Evolutionary conservation across 2,329 filamentous ascomycete species (phyloP), one percentile per base, ranked within the genome.

Genomic region (Monilinia polystroma): DNA sequence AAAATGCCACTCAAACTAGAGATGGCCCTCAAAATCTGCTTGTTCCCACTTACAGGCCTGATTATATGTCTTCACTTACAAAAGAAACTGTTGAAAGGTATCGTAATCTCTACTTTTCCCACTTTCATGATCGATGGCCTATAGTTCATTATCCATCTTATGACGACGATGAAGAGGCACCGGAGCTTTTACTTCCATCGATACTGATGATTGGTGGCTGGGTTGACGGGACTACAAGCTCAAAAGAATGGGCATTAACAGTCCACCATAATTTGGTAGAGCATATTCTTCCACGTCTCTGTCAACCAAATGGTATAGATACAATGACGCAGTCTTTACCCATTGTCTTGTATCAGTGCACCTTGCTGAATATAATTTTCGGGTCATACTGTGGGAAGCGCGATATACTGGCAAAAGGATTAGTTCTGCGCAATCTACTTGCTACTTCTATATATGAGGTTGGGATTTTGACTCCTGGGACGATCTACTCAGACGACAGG

Each of bases 121-220:
- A 74, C 0, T 80, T 81, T 41, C 80, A 82, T 66, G 74, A 79
- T 38, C 75, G 75, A 0, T 82, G 80, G 75, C 78, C 81, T 7
- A 71, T 81, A 2, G 70, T 82, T 4, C 79, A 81, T 68, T 74
- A 72, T 0, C 79, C 80, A 0, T 71, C 75, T 0, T 78, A 77
- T 60, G 75, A 74, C 49, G 74, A 70, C 32, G 74, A 38, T 23
- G 54, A 38, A 29, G 73, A 67, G 18, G 74, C 74, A 29, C 72
- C 77, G 2, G 63, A 75, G 2, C 26, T 72, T 4, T 23, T 78
- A 3, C 63, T 74, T 0, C 72, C 71, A 0, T 76, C 78, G 0
- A 74, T 80, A 14, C 72, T 75, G 18, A 79, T 81, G 74, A 77
- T 81, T 45, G 78, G 78, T 2, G 76, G 76, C 4, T 81, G 79